These are phyloP conservation scores for Hemileccinum impolitum DNA, from an alignment of 768 basidiomycete genomes.

Conservation along the genomic window DNA sequence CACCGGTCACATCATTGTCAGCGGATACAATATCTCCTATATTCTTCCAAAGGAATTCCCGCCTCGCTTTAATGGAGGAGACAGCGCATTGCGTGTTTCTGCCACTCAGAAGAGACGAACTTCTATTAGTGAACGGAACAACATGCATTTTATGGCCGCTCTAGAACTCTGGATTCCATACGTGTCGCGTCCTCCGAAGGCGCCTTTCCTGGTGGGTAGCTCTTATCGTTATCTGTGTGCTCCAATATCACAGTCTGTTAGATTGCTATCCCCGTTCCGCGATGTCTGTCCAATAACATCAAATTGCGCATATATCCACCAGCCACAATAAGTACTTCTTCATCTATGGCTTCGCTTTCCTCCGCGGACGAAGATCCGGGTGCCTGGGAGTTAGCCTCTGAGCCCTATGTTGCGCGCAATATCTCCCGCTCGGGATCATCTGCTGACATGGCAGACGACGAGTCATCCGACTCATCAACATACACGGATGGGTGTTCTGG, in stretches of 20 bases:
- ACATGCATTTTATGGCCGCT: conserved; percentile 76
- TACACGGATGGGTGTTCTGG: conserved; percentile 49
- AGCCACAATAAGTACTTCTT: conserved; percentile 40
- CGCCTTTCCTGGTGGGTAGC: conserved; percentile 65
- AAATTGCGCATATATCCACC: conserved; percentile 74
- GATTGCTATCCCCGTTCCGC: conserved; percentile 76
- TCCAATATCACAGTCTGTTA: conserved; percentile 27
- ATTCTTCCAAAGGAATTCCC: conserved; percentile 68
- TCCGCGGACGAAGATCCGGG: conserved; percentile 68
- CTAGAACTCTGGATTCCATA: conserved; percentile 76
- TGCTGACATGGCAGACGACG: conserved; percentile 75
- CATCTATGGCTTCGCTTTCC: conserved; percentile 73
- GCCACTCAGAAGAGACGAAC: conserved; percentile 42
- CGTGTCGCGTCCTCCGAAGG: conserved; percentile 60
- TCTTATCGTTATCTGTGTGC: not conserved
- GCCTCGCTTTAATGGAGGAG: conserved; percentile 27
- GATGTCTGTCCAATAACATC: conserved; percentile 74
- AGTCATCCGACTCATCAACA: conserved; percentile 70
- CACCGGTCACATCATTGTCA: conserved; percentile 73
- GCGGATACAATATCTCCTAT: conserved; percentile 72
- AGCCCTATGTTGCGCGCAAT: conserved; percentile 67
- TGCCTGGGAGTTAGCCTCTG: conserved; percentile 73
- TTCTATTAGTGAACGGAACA: conserved; percentile 55
- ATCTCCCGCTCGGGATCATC: conserved; percentile 56
- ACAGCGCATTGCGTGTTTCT: conserved; percentile 20